Percentiles rank a stretch among this genome's conserved stretches.
Conservation (phyloP, 1,139 yeast genomes). For the Saccharomyces hybrid region DNA sequence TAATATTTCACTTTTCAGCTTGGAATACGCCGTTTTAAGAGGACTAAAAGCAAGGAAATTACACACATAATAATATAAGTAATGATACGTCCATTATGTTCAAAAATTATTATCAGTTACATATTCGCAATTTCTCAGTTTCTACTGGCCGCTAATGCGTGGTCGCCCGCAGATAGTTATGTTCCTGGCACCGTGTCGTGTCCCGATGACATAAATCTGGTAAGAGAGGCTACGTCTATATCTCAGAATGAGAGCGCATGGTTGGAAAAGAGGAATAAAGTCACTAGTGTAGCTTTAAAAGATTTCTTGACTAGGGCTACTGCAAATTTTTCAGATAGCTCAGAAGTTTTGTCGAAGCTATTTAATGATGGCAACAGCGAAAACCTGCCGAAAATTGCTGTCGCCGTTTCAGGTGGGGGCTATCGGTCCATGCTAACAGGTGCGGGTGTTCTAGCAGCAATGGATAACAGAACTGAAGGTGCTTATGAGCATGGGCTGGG, state of each 20-base stretch:
- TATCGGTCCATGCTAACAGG: slow-evolving; percentile 86
- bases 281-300: slow-evolving; percentile 47
- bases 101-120: background rate
- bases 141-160: slow-evolving; percentile 30
- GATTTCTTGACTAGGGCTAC: slow-evolving; percentile 53
- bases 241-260: slow-evolving; percentile 30
- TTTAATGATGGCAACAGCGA: slow-evolving; percentile 9
- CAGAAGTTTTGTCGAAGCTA: slow-evolving; percentile 11
- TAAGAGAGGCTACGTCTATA: slow-evolving; percentile 36
- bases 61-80: background rate
- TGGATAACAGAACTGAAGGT: slow-evolving; percentile 64
- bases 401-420: slow-evolving; percentile 89
- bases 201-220: slow-evolving; percentile 20
- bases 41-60: background rate
- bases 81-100: background rate
- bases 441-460: slow-evolving; percentile 79
- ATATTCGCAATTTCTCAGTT: background rate
- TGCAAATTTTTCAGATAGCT: slow-evolving; percentile 52
- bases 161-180: slow-evolving; percentile 55
- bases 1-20: background rate
- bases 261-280: slow-evolving; percentile 41
- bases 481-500: slow-evolving; percentile 61
- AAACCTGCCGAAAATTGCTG: slow-evolving; percentile 41
- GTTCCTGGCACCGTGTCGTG: slow-evolving; percentile 48
- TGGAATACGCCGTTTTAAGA: background rate